These are phyloP conservation scores for Metroxylon sagu DNA, from an alignment of 176 grass and related monocot genomes.

Conservation along the genomic window DNA sequence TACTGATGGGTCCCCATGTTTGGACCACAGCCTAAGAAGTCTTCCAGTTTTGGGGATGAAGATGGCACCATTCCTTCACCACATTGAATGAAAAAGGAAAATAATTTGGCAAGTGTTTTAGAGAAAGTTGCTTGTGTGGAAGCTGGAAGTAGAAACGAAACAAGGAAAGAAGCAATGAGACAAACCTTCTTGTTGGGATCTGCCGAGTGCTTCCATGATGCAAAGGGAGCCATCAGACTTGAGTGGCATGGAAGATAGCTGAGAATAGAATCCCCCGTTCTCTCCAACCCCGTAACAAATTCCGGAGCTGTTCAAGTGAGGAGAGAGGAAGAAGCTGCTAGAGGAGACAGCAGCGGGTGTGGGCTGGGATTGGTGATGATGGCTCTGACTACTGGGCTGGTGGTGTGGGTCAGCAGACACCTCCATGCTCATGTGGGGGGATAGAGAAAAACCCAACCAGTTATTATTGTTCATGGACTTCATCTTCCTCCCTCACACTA, in stretches of 20 bases:
- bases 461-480: constrained; percentile 59
- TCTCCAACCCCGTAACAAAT: constrained; percentile 26
- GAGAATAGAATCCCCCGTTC: constrained; percentile 48
- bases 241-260: constrained; percentile 68
- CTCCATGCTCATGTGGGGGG: constrained; percentile 58
- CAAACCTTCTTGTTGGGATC: constrained; percentile 54
- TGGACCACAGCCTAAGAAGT: constrained; percentile 76
- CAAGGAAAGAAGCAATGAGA: neutral
- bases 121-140: neutral
- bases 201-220: constrained; percentile 57
- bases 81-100: constrained; percentile 1
- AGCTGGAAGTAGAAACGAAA: constrained; percentile 7
- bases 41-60: constrained; percentile 76
- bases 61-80: constrained; percentile 52
- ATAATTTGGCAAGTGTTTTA: neutral
- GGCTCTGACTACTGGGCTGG: constrained; percentile 31
- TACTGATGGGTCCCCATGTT: constrained; percentile 38
- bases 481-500: constrained; percentile 32
- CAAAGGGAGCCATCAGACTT: constrained; percentile 85
- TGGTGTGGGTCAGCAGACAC: constrained; percentile 18
- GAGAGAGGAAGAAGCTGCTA: constrained; percentile 8
- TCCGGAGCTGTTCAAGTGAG: neutral
- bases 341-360: constrained; percentile 39
- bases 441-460: constrained; percentile 93
- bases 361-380: constrained; percentile 30